Evolutionary conservation across 257 asterid genomes (phyloP).

Genomic region (Avicennia marina): DNA sequence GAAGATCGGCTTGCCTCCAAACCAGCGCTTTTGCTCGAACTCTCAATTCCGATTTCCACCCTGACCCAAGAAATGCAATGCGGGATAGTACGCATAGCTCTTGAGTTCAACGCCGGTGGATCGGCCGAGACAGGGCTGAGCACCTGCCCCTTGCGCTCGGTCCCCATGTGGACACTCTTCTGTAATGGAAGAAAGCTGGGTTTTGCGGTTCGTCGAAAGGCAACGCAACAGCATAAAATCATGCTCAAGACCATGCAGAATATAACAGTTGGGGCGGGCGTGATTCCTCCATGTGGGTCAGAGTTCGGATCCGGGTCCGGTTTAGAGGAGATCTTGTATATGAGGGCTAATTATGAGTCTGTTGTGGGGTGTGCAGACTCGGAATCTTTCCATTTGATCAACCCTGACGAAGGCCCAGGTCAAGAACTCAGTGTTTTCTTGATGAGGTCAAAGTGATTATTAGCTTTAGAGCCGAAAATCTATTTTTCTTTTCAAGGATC

Average conservation of each 20-base stretch:
- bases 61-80: slow-evolving; percentile 80
- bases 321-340: slow-evolving; percentile 74
- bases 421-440: slow-evolving; percentile 94
- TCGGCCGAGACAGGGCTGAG: slow-evolving; percentile 50
- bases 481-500: not conserved
- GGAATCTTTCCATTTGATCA: slow-evolving; percentile 85
- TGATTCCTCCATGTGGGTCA: slow-evolving; percentile 67
- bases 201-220: slow-evolving; percentile 59
- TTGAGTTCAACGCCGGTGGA: slow-evolving; percentile 66
- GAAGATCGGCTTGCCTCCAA: slow-evolving; percentile 57
- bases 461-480: not conserved
- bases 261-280: slow-evolving; percentile 87
- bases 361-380: slow-evolving; percentile 81
- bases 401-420: slow-evolving; percentile 77
- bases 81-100: slow-evolving; percentile 75
- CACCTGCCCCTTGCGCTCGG: slow-evolving; percentile 59
- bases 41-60: slow-evolving; percentile 71
- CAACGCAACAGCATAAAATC: slow-evolving; percentile 45
- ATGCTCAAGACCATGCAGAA: slow-evolving; percentile 81
- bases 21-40: slow-evolving; percentile 75
- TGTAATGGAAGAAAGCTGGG: slow-evolving; percentile 85
- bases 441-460: slow-evolving; percentile 58
- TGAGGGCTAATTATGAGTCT: slow-evolving; percentile 91
- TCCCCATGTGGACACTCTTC: slow-evolving; percentile 82
- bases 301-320: slow-evolving; percentile 44